Percentiles rank a stretch among this genome's conserved stretches.
Evolutionary conservation across 1,139 yeast species (phyloP).

Genomic region (Lodderomyces pseudojiufengensis): DNA sequence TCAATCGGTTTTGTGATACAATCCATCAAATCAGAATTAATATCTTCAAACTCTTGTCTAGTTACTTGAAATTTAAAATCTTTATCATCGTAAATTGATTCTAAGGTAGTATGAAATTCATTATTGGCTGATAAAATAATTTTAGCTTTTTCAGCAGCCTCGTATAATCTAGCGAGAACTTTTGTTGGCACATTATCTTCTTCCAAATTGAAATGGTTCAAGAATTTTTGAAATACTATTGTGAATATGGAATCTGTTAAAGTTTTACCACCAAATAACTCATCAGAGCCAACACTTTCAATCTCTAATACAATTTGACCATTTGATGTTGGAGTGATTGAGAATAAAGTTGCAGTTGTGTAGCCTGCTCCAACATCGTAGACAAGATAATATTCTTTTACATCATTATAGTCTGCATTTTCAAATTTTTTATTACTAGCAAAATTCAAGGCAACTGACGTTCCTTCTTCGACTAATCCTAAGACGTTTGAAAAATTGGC

Average conservation of each 20-base stretch:
- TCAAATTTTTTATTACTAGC: conserved; percentile 48
- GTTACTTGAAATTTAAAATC: conserved; percentile 68
- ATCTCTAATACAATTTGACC: conserved; percentile 48
- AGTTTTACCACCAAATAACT: conserved; percentile 66
- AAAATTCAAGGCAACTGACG: conserved; percentile 84
- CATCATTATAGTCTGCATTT: conserved; percentile 29
- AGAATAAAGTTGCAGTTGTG: conserved; percentile 78
- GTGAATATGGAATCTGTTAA: conserved; percentile 66
- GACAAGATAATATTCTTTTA: conserved; percentile 60
- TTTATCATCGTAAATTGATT: conserved; percentile 62
- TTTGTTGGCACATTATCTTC: conserved; percentile 45
- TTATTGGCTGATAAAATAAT: conserved; percentile 79
- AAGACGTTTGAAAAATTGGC: conserved; percentile 62
- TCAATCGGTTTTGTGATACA: conserved; percentile 54
- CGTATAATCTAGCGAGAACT: conserved; percentile 65
- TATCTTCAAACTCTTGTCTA: conserved; percentile 74
- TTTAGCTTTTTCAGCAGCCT: conserved; percentile 86
- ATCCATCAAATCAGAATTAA: conserved; percentile 39
- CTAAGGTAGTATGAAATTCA: conserved; percentile 72
- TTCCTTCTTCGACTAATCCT: conserved; percentile 81
- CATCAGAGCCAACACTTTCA: conserved; percentile 69
- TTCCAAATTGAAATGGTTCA: conserved; percentile 37
- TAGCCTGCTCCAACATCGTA: conserved; percentile 95
- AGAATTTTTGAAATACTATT: conserved; percentile 56
- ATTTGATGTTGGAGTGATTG: conserved; percentile 48